These are phyloP conservation scores for Leccinum subgranulosum DNA, from an alignment of 768 basidiomycete genomes.

Conservation along the genomic window DNA sequence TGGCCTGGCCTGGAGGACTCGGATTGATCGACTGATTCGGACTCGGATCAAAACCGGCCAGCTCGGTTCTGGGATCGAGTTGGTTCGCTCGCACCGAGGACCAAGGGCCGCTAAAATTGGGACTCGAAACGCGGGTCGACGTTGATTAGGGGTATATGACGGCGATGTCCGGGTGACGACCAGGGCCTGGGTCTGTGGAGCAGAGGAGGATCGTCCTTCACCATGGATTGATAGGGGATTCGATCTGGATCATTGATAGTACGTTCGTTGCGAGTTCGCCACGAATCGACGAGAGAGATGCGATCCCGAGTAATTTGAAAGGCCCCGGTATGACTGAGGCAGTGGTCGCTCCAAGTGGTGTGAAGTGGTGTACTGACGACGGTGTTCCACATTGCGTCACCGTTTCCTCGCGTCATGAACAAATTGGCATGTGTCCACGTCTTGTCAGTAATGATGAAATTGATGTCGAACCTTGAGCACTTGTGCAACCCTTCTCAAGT, in stretches of 20 bases:
- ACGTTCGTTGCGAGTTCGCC: neutral
- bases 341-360: neutral
- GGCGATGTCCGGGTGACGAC: neutral
- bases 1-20: neutral
- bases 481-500: neutral
- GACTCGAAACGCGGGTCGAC: neutral
- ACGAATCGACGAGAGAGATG: neutral
- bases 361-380: neutral
- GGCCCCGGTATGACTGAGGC: neutral
- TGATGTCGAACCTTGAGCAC: neutral
- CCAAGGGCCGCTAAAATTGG: neutral
- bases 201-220: neutral
- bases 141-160: neutral
- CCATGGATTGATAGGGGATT: neutral
- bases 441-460: neutral
- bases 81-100: neutral
- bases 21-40: neutral
- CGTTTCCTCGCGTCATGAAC: neutral
- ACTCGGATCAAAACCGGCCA: neutral
- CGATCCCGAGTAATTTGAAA: neutral
- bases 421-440: neutral
- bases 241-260: neutral
- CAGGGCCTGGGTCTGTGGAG: neutral
- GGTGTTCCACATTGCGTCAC: neutral
- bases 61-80: neutral